Evolutionary conservation across 164 flowering plant species (phyloP).

Genomic region (Berberis thunbergii): DNA sequence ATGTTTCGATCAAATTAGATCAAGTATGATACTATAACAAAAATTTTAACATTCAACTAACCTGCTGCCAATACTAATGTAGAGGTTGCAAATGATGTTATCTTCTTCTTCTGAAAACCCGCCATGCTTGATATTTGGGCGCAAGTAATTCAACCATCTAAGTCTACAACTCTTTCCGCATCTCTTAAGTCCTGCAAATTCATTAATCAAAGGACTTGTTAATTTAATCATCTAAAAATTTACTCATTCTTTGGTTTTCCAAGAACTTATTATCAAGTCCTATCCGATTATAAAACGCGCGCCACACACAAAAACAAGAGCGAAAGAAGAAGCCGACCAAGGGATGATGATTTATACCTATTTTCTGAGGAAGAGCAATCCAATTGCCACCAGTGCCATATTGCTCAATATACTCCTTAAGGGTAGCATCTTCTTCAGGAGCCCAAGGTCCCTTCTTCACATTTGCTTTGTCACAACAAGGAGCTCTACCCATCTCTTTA

Average conservation of each 20-base stretch:
- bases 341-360: constrained; percentile 33
- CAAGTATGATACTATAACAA: too few relatives aligned
- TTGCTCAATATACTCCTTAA: constrained; percentile 60
- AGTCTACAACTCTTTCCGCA: constrained; percentile 88
- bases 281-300: background rate
- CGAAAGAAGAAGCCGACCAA: background rate
- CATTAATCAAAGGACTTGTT: background rate
- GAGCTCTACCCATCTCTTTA: constrained; percentile 70
- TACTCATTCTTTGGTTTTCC: too few relatives aligned
- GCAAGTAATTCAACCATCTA: constrained; percentile 82
- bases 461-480: constrained; percentile 80
- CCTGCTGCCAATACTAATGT: constrained; percentile 88
- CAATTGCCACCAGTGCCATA: constrained; percentile 78
- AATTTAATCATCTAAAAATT: background rate
- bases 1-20: too few relatives aligned
- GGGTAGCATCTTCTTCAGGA: constrained; percentile 77
- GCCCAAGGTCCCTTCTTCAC: constrained; percentile 93
- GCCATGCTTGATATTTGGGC: constrained; percentile 87
- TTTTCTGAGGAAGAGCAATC: constrained; percentile 86
- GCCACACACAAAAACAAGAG: background rate
- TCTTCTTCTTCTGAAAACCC: constrained; percentile 93
- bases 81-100: constrained; percentile 73
- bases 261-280: too few relatives aligned
- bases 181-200: constrained; percentile 53
- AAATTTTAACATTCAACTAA: background rate